Percentiles rank a stretch among this genome's conserved stretches.
Evolutionary conservation across 305 asterid genomes (phyloP).

Genomic region (Plantago coronopus): DNA sequence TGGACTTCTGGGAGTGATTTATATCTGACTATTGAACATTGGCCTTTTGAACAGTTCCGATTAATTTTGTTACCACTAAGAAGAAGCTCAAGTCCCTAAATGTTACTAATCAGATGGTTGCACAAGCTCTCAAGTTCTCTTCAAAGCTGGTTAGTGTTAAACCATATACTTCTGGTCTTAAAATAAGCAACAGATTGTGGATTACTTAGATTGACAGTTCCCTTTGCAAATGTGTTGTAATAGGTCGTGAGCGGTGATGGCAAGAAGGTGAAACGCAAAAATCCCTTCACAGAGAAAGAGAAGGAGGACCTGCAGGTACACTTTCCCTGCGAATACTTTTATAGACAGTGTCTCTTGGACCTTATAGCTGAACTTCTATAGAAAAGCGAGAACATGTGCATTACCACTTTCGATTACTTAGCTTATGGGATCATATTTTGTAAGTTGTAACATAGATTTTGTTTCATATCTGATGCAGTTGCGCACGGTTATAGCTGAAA

Average conservation of each 20-base stretch:
- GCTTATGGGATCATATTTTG: constrained; percentile 14
- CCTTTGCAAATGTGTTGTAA: background rate
- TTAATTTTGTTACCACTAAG: constrained; percentile 68
- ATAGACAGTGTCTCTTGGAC: no score
- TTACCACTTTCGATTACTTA: background rate
- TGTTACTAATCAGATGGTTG: constrained; percentile 60
- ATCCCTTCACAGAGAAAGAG: constrained; percentile 71
- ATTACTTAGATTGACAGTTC: background rate
- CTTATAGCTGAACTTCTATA: no score
- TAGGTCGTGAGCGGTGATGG: constrained; percentile 71
- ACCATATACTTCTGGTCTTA: background rate
- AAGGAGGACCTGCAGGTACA: constrained; percentile 88
- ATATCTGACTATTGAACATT: constrained; percentile 13
- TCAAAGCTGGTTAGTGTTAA: constrained; percentile 56
- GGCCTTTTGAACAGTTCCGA: constrained; percentile 54
- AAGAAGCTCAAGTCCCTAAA: constrained; percentile 91
- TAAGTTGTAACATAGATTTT: background rate
- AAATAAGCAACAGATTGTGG: background rate
- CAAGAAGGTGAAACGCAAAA: constrained; percentile 73
- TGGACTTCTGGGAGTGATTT: background rate
- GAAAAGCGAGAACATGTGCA: background rate
- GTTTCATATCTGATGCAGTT: constrained; percentile 33
- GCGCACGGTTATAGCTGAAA: constrained; percentile 87
- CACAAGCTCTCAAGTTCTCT: constrained; percentile 78
- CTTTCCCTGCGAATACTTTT: background rate